These are phyloP conservation scores for Colletotrichum sidae DNA, from an alignment of 2,329 filamentous ascomycete species.

Conservation along the genomic window DNA sequence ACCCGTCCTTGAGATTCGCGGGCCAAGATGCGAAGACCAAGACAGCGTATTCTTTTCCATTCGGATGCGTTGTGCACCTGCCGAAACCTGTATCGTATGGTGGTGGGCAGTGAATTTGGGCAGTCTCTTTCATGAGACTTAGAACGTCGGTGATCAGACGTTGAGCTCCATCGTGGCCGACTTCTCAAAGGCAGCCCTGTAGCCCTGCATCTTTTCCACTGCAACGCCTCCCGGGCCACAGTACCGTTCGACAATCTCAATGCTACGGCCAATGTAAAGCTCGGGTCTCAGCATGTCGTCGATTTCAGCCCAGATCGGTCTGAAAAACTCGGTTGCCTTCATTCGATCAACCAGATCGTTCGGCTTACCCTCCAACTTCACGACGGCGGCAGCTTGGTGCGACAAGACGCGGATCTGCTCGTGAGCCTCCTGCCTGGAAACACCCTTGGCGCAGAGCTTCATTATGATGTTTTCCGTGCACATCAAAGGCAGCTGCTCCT, in stretches of 20 bases:
- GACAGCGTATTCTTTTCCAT: too few species aligned
- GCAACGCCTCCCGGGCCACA: constrained; percentile 53
- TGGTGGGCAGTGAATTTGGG: too few species aligned
- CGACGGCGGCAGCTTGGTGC: constrained; percentile 55
- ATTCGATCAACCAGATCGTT: constrained; percentile 72
- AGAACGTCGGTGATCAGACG: constrained; percentile 42
- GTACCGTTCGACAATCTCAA: constrained; percentile 58
- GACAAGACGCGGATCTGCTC: constrained; percentile 87
- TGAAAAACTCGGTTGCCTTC: constrained; percentile 78
- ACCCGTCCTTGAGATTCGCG: too few species aligned
- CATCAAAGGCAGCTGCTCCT: constrained; percentile 89
- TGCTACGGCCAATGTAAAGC: constrained; percentile 59
- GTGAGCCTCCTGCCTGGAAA: constrained; percentile 81
- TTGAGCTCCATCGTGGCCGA: constrained; percentile 51
- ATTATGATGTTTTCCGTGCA: constrained; percentile 77
- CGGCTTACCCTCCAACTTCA: constrained; percentile 44
- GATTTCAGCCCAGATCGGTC: constrained; percentile 75
- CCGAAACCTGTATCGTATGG: too few species aligned
- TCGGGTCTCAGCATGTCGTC: constrained; percentile 75
- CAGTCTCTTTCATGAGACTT: too few species aligned
- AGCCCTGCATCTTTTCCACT: constrained; percentile 53
- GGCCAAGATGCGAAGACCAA: too few species aligned
- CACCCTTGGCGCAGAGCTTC: constrained; percentile 77
- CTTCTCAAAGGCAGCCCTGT: constrained; percentile 48
- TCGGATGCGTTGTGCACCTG: too few species aligned